These are phyloP conservation scores for Penicillium ochrochloron DNA, from an alignment of 495 filamentous ascomycete species.

Conservation along the genomic window DNA sequence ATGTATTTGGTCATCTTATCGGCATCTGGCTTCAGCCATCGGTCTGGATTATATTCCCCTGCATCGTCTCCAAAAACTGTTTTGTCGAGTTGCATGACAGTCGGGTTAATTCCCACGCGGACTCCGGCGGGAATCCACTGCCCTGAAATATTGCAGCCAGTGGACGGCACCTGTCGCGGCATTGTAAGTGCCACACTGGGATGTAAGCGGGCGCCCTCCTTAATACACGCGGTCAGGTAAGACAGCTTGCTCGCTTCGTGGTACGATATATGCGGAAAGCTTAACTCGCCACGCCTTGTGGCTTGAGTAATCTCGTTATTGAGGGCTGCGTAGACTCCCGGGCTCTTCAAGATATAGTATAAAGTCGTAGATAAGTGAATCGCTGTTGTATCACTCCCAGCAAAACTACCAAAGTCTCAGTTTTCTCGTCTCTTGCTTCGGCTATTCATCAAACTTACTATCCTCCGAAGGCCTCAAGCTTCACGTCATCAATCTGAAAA, in stretches of 20 bases:
- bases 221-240: conserved; percentile 45
- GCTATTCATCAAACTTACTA: neutral
- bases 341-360: conserved; percentile 36
- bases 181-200: conserved; percentile 1
- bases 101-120: conserved; percentile 33
- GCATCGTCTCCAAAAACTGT: conserved; percentile 56
- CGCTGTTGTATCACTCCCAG: conserved; percentile 57
- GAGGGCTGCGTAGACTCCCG: neutral
- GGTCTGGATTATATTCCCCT: conserved; percentile 55
- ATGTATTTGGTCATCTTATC: conserved; percentile 25
- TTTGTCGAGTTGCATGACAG: conserved; percentile 34
- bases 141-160: neutral
- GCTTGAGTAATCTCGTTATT: neutral
- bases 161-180: neutral
- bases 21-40: conserved; percentile 48
- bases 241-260: conserved; percentile 41
- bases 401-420: conserved; percentile 34
- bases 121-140: neutral
- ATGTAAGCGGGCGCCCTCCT: conserved; percentile 26
- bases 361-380: conserved; percentile 50
- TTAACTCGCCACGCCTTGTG: conserved; percentile 19
- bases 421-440: neutral
- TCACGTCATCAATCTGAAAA: conserved; percentile 29
- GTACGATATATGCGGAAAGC: conserved; percentile 13
- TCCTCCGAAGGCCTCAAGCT: conserved; percentile 19